Evolutionary conservation across 257 asterid genomes (phyloP).

Genomic region (Lithospermum erythrorhizon): DNA sequence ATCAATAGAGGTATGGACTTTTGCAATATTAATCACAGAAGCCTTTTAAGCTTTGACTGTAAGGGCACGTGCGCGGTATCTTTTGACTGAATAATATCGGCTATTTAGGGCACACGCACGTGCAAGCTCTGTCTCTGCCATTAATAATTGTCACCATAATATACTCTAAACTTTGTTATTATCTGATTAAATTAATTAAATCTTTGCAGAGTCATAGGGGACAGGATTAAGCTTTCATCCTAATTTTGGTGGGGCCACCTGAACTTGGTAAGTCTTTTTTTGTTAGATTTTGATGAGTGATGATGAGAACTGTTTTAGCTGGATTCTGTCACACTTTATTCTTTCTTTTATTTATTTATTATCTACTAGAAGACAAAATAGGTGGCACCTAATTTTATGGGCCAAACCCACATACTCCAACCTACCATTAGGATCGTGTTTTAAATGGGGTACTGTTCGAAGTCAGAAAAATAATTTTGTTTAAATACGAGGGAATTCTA

Average conservation of each 20-base stretch:
- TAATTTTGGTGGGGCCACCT: neutral
- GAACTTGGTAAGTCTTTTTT: neutral
- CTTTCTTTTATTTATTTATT: too few species aligned
- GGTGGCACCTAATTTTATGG: neutral
- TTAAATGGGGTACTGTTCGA: too few species aligned
- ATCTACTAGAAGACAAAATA: neutral
- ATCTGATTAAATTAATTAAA: neutral
- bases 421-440: too few species aligned
- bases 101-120: constrained; percentile 39
- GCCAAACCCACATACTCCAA: too few species aligned
- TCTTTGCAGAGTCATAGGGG: neutral
- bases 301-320: neutral
- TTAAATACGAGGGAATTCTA: too few species aligned
- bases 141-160: constrained; percentile 5
- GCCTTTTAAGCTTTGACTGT: constrained; percentile 53
- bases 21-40: constrained; percentile 47
- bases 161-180: neutral
- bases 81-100: constrained; percentile 55
- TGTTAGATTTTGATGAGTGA: neutral
- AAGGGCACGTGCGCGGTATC: constrained; percentile 66
- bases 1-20: constrained; percentile 17
- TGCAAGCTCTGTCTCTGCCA: constrained; percentile 16
- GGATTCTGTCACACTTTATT: neutral
- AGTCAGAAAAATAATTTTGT: too few species aligned
- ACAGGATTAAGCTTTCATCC: neutral